Evolutionary conservation across 78 protist species (phyloP).

Genomic region (Isochrysis galbana): DNA sequence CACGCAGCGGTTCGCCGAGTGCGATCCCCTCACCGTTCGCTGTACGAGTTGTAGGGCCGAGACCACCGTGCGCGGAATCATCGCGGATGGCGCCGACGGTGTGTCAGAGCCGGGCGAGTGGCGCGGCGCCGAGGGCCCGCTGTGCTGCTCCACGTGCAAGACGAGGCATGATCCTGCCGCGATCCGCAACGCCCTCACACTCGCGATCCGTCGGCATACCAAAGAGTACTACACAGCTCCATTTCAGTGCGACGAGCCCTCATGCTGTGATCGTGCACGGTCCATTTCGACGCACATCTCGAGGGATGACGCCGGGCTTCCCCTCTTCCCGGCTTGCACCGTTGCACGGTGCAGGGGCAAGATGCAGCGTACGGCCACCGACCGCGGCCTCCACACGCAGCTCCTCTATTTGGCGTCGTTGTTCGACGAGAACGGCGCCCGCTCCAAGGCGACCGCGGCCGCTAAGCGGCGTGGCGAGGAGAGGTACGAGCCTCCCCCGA

Average conservation of each 20-base stretch:
- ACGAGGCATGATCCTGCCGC: background rate
- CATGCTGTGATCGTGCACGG: background rate
- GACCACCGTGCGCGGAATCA: background rate
- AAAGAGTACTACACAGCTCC: background rate
- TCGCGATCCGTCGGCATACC: background rate
- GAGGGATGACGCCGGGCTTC: background rate
- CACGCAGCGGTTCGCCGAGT: background rate
- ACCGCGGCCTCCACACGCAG: conserved; percentile 22
- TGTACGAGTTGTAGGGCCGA: background rate
- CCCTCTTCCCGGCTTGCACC: conserved; percentile 16
- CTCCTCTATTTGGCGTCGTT: background rate
- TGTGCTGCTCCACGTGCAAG: background rate
- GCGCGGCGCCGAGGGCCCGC: background rate
- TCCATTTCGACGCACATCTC: background rate
- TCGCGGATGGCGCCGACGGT: background rate
- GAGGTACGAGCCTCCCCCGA: background rate
- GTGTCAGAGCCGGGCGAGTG: background rate
- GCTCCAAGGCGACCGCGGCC: background rate
- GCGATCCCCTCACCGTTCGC: background rate
- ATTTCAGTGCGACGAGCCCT: conserved; percentile 5
- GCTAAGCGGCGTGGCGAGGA: background rate
- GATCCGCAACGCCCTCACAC: background rate
- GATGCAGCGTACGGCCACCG: background rate
- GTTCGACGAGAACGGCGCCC: background rate
- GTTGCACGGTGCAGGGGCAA: background rate